Evolutionary conservation across 345 rosid genomes (phyloP), one percentile per base, ranked within the genome.

Genomic region (Linum tenue): DNA sequence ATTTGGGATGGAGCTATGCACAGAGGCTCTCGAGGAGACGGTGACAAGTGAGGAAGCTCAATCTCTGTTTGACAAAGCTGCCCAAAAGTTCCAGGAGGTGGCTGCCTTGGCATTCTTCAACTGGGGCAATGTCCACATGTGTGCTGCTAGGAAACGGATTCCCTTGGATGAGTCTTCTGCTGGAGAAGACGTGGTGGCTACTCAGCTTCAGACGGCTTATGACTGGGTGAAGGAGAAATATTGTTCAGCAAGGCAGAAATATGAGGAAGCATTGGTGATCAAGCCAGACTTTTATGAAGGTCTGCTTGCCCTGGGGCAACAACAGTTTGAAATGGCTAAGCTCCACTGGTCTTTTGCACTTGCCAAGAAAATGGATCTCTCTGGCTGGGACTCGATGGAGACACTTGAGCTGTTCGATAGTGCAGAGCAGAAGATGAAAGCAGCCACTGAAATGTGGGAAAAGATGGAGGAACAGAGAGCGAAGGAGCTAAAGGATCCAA

Each of bases 121-220:
- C 63, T 94, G 99, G 99, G 99, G 99, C 40, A 94, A 94, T 66
- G 97, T 88, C 62, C 96, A 92, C 69, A 90, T 92, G 97, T 92
- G 98, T 68, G 96, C 98, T 5, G 98, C 98, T 41, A 88, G 98
- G 64, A 92, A 92, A 78, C 85, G 90, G 39, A 90, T 90, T 74
- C 98, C 98, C 14, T 80, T 92, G 59, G 98, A 94, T 3, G 97
- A 94, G 74, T 80, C 31, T 22, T 22, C 95, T 10, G 85, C 90
- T 2, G 92, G 80, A 10, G 85, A 88, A 67, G 87, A 90, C 55
- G 76, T 69, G 43, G 86, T 86, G n/a, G 69, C 82, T 0, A 75
- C 73, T 3, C 96, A 90, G 77, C 96, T 94, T 75, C 96, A 83
- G 71, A 69, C 65, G 5, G 96, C 99, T 64, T 94, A 90, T 67